A percentile compares a stretch with the other conserved stretches of the same genome.
These are phyloP conservation scores for Leishmania turanica DNA, from an alignment of 208 protist genomes.

Conservation along the genomic window DNA sequence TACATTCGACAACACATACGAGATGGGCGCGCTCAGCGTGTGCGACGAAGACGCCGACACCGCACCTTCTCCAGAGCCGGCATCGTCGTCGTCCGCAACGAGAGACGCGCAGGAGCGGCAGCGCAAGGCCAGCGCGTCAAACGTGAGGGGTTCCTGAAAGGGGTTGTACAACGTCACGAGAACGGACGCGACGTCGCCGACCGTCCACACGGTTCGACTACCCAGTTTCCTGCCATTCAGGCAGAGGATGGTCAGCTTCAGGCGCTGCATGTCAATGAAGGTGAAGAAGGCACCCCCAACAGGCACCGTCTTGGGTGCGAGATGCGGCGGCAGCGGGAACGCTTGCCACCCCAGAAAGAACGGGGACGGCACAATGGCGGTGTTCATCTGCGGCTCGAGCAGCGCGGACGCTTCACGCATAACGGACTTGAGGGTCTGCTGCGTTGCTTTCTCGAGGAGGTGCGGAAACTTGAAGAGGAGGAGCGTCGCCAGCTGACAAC, in stretches of 20 bases:
- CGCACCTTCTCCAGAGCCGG: background rate
- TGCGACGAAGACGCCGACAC: background rate
- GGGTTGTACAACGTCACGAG: constrained; percentile 77
- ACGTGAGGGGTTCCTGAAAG: constrained; percentile 40
- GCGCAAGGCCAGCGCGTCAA: constrained; percentile 61
- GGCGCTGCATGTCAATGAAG: constrained; percentile 85
- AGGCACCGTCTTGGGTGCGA: constrained; percentile 80
- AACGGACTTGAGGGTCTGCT: constrained; percentile 45
- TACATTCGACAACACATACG: constrained; percentile 64
- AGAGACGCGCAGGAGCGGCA: constrained; percentile 30
- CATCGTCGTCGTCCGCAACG: background rate
- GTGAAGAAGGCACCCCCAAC: constrained; percentile 87
- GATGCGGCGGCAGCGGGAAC: constrained; percentile 70
- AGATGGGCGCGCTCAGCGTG: constrained; percentile 43
- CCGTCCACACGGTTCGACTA: constrained; percentile 82
- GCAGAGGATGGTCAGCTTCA: constrained; percentile 83
- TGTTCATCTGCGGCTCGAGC: constrained; percentile 34
- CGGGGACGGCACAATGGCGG: constrained; percentile 36
- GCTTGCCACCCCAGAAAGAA: constrained; percentile 77
- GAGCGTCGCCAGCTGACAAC: constrained; percentile 60
- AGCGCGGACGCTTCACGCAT: constrained; percentile 36
- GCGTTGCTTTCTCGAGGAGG: constrained; percentile 45
- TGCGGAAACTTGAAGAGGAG: constrained; percentile 75
- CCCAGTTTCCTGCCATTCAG: constrained; percentile 77
- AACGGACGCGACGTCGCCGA: constrained; percentile 80